Percentiles rank a stretch among this genome's conserved stretches.
Evolutionary conservation across 192 early-diverging fungal genomes (phyloP).

Genomic region (Podila horticola): DNA sequence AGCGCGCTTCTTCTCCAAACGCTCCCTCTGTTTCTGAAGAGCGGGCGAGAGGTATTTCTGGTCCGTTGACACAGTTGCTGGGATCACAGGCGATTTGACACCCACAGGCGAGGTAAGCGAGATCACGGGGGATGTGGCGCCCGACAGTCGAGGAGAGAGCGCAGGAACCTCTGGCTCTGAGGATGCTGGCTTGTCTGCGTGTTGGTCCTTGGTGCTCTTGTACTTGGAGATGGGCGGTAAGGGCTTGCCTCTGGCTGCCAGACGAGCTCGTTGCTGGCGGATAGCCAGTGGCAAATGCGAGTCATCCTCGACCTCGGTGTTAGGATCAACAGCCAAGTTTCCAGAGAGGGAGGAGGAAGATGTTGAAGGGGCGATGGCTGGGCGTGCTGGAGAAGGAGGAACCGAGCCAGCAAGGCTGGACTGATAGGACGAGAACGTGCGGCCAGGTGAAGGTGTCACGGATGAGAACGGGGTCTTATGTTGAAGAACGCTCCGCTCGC

Average conservation of each 20-base stretch:
- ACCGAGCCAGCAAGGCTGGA: slow-evolving; percentile 12
- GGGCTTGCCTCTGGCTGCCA: slow-evolving; percentile 45
- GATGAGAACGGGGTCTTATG: background rate
- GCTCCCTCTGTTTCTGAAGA: slow-evolving; percentile 31
- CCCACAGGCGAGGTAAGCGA: slow-evolving; percentile 13
- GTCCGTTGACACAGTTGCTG: background rate
- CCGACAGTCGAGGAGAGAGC: slow-evolving; percentile 12
- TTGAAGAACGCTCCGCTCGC: background rate
- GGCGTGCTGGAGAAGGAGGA: slow-evolving; percentile 6
- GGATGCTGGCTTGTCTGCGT: background rate
- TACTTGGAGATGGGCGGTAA: slow-evolving; percentile 47
- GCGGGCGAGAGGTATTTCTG: slow-evolving; percentile 39
- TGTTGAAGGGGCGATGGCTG: background rate
- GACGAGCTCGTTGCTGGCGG: slow-evolving; percentile 44
- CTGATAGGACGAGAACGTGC: slow-evolving; percentile 6
- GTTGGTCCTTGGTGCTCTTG: slow-evolving; percentile 21
- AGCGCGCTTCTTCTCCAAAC: slow-evolving; percentile 40
- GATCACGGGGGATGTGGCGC: slow-evolving; percentile 9
- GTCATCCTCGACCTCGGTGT: slow-evolving; percentile 28
- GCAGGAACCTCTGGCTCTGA: background rate
- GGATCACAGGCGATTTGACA: background rate
- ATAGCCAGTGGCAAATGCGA: slow-evolving; percentile 43
- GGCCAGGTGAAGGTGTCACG: slow-evolving; percentile 3
- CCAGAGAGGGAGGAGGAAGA: background rate
- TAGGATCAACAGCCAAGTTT: background rate